phyloP scores from a whole-genome alignment of 2,329 filamentous ascomycete species.

The Pseudomassariella vexata region DNA sequence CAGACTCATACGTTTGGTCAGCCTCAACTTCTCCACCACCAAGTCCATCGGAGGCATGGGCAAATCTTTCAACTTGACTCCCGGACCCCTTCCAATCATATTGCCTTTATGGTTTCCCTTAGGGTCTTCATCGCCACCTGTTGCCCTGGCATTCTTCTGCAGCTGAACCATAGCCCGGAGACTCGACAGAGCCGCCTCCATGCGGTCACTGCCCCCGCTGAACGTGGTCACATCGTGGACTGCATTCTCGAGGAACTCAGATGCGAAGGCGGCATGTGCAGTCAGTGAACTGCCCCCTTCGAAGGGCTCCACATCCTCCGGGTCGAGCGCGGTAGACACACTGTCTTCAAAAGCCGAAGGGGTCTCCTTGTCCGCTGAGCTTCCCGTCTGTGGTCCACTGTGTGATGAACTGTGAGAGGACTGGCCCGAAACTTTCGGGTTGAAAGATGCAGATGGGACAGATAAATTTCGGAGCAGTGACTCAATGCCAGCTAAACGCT shows the following conservation, averaged over 20 bases:
- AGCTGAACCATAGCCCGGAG: constrained; percentile 47
- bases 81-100: no score
- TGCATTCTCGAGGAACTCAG: constrained; percentile 34
- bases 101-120: no score
- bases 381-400: no score
- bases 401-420: no score
- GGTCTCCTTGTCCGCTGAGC: no score
- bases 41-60: constrained; percentile 47
- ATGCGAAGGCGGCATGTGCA: constrained; percentile 40
- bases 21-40: constrained; percentile 42
- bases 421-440: no score
- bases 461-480: constrained; percentile 27
- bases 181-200: constrained; percentile 45
- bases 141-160: constrained; percentile 36
- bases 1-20: constrained; percentile 43
- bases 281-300: constrained; percentile 40
- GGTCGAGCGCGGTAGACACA: constrained; percentile 45
- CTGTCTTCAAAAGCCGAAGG: no score
- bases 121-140: constrained; percentile 8
- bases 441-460: no score
- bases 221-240: constrained; percentile 13
- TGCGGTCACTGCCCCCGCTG: constrained; percentile 46
- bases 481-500: constrained; percentile 32
- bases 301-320: constrained; percentile 41
- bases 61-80: constrained; percentile 45